Conservation (phyloP, 768 basidiomycete genomes). For the Tylopilus balloui region DNA sequence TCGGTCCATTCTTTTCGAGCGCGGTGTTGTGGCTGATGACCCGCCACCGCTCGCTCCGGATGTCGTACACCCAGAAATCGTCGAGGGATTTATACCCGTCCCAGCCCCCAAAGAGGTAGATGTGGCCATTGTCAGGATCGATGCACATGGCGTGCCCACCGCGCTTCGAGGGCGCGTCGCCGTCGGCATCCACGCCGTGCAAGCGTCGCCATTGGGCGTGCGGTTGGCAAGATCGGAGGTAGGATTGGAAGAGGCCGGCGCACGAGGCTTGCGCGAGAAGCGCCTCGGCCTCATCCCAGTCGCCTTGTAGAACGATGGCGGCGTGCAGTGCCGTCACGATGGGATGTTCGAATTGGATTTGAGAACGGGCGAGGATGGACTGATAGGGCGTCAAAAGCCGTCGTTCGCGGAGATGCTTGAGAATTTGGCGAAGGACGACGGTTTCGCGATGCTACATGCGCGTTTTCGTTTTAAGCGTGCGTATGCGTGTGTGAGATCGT, state of each 20-base stretch:
- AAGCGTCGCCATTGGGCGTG: slow-evolving; percentile 60
- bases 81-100: slow-evolving; percentile 67
- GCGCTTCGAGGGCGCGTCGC: slow-evolving; percentile 60
- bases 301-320: slow-evolving; percentile 59
- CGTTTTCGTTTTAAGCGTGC: no score
- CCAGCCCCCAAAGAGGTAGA: slow-evolving; percentile 81
- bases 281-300: slow-evolving; percentile 56
- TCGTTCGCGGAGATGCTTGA: slow-evolving; percentile 64
- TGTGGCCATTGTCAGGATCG: slow-evolving; percentile 53
- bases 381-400: slow-evolving; percentile 61
- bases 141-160: slow-evolving; percentile 84
- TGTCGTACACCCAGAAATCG: slow-evolving; percentile 75
- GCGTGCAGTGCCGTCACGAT: slow-evolving; percentile 62
- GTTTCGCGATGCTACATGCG: slow-evolving; percentile 58
- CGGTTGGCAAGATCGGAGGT: slow-evolving; percentile 51
- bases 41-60: slow-evolving; percentile 57
- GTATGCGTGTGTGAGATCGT: no score
- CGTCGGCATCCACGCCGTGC: slow-evolving; percentile 54
- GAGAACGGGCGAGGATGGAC: slow-evolving; percentile 19
- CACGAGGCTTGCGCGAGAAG: slow-evolving; percentile 47
- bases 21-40: slow-evolving; percentile 53
- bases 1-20: slow-evolving; percentile 59
- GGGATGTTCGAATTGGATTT: slow-evolving; percentile 54
- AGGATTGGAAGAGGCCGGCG: slow-evolving; percentile 57
- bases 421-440: slow-evolving; percentile 51